A percentile compares a stretch with the other conserved stretches of the same genome.
phyloP scores from a whole-genome alignment of 257 asterid species.

The Lycium barbarum region DNA sequence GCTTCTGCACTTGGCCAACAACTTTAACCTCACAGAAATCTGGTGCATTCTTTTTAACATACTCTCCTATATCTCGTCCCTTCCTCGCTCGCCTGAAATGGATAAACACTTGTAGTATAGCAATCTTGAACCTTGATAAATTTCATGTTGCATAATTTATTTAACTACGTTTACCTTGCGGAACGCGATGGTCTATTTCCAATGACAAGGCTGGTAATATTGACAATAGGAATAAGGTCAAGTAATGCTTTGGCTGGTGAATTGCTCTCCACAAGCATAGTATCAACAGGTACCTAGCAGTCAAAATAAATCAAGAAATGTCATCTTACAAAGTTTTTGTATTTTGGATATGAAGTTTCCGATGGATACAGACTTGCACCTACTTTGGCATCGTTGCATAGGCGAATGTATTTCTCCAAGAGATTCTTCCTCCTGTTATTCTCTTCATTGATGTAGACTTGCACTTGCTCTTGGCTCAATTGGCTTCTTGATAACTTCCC shows the following conservation, averaged over 20 bases:
- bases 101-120: neutral
- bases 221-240: conserved; percentile 66
- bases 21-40: conserved; percentile 62
- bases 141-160: neutral
- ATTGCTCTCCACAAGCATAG: conserved; percentile 84
- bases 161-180: conserved; percentile 47
- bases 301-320: conserved; percentile 11
- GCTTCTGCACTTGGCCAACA: conserved; percentile 42
- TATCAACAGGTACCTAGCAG: conserved; percentile 68
- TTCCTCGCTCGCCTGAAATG: conserved; percentile 53
- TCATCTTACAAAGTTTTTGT: neutral
- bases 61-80: conserved; percentile 66
- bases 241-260: conserved; percentile 69
- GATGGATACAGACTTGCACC: conserved; percentile 4
- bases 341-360: neutral
- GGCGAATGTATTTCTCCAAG: conserved; percentile 63
- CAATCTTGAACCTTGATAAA: neutral
- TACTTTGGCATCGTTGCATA: conserved; percentile 71
- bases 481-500: conserved; percentile 83
- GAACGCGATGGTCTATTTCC: conserved; percentile 60
- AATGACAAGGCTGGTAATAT: conserved; percentile 63
- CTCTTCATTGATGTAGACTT: conserved; percentile 67
- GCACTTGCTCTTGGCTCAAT: conserved; percentile 67
- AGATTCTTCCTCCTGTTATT: conserved; percentile 63
- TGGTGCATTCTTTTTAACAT: conserved; percentile 69